phyloP scores from a whole-genome alignment of 1,284 basidiomycete genomes.

The Rhizoctonia solani region DNA sequence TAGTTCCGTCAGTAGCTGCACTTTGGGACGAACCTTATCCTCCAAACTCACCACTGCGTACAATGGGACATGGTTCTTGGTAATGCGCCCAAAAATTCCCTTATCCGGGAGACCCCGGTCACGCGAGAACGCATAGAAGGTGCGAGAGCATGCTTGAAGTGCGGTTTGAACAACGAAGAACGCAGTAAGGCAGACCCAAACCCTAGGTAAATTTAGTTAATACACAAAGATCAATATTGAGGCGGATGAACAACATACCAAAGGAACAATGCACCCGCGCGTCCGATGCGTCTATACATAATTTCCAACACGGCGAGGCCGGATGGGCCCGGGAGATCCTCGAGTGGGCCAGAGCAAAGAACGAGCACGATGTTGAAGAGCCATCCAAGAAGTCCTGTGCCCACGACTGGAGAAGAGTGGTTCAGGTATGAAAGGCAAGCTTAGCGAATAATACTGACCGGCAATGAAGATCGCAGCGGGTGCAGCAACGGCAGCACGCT shows the following conservation, averaged over 20 bases:
- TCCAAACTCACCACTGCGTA: conserved; percentile 60
- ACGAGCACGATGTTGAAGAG: conserved; percentile 80
- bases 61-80: conserved; percentile 68
- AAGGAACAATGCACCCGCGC: conserved; percentile 67
- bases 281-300: conserved; percentile 74
- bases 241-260: no score
- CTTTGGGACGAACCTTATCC: conserved; percentile 8
- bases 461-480: conserved; percentile 82
- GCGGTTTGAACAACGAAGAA: conserved; percentile 82
- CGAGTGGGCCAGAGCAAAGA: conserved; percentile 78
- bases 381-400: conserved; percentile 84
- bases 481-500: conserved; percentile 81
- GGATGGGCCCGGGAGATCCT: conserved; percentile 64
- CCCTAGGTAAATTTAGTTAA: conserved; percentile 35
- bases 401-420: conserved; percentile 58
- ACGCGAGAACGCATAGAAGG: conserved; percentile 88
- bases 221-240: no score
- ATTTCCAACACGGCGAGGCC: conserved; percentile 76
- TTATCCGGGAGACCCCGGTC: conserved; percentile 78
- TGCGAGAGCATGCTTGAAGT: conserved; percentile 84
- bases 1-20: neutral
- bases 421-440: neutral
- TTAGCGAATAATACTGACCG: conserved; percentile 47
- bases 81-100: conserved; percentile 78
- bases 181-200: conserved; percentile 76